phyloP scores from a whole-genome alignment of 2,329 filamentous ascomycete genomes.

The Colletotrichum sp. region DNA sequence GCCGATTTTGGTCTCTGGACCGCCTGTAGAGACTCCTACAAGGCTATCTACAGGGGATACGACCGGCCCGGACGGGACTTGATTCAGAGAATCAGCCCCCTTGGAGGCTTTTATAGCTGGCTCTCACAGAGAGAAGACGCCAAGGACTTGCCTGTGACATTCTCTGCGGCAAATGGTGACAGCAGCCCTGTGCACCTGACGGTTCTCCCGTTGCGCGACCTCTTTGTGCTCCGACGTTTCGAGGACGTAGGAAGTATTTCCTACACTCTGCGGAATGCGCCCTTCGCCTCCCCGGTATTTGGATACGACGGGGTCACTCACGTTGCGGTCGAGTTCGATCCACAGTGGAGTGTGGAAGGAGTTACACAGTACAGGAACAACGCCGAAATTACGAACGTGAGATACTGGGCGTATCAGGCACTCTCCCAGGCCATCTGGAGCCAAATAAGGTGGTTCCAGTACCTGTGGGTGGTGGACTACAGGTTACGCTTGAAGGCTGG shows the following conservation, averaged over 20 bases:
- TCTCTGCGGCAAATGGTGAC: neutral
- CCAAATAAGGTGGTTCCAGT: accelerated
- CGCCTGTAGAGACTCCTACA: neutral
- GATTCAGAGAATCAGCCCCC: accelerated
- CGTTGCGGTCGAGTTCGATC: neutral
- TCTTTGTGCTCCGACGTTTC: neutral
- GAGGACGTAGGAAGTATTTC: neutral
- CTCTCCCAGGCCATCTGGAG: neutral
- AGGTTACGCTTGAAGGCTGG: neutral
- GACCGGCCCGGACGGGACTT: accelerated
- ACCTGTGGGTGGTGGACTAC: neutral
- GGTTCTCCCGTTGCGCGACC: neutral
- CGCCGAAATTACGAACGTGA: neutral
- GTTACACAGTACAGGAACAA: accelerated
- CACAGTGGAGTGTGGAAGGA: neutral
- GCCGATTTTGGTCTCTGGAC: neutral
- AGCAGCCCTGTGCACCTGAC: neutral
- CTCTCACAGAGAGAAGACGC: accelerated
- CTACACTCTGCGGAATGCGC: accelerated
- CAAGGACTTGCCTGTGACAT: neutral
- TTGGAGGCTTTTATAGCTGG: accelerated
- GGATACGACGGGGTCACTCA: accelerated
- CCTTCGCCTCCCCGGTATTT: accelerated
- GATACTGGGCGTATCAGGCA: accelerated
- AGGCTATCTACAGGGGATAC: neutral